Evolutionary conservation across 179 eudicot species (phyloP).

Genomic region (Corrigiola litoralis): DNA sequence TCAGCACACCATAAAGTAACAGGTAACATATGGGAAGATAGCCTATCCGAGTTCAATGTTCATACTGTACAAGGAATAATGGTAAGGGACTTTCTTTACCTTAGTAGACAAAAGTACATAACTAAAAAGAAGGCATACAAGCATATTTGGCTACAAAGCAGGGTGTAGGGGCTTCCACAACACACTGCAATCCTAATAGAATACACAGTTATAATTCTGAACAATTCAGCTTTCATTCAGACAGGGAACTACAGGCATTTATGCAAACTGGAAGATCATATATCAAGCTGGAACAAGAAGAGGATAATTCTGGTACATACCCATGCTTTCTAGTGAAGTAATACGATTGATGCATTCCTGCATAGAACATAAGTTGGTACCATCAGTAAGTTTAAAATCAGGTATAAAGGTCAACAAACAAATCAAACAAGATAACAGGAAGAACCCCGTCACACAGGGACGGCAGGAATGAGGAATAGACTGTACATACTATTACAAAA

Average conservation of each 20-base stretch:
- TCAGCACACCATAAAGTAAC: too few species aligned
- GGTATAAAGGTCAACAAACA: neutral
- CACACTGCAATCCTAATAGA: neutral
- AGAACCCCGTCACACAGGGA: neutral
- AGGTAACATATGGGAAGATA: too few species aligned
- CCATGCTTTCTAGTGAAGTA: conserved; percentile 67
- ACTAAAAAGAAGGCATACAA: neutral
- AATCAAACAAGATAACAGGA: neutral
- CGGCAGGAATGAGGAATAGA: neutral
- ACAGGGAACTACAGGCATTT: too few species aligned
- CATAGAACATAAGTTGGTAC: conserved; percentile 8
- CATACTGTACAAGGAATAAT: too few species aligned
- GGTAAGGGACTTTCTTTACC: too few species aligned
- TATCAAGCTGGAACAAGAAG: too few species aligned
- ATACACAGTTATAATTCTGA: neutral
- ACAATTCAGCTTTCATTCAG: neutral
- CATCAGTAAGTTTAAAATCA: conserved; percentile 5
- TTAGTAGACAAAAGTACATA: neutral
- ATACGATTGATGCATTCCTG: conserved; percentile 96
- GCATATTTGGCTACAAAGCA: neutral
- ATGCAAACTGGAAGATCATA: too few species aligned
- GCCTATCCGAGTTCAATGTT: too few species aligned
- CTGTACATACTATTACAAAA: too few species aligned
- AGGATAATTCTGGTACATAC: conserved; percentile 33
- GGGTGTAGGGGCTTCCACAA: neutral